phyloP scores from a whole-genome alignment of 352 stramenopile species.

The Pythium guiyangense region DNA sequence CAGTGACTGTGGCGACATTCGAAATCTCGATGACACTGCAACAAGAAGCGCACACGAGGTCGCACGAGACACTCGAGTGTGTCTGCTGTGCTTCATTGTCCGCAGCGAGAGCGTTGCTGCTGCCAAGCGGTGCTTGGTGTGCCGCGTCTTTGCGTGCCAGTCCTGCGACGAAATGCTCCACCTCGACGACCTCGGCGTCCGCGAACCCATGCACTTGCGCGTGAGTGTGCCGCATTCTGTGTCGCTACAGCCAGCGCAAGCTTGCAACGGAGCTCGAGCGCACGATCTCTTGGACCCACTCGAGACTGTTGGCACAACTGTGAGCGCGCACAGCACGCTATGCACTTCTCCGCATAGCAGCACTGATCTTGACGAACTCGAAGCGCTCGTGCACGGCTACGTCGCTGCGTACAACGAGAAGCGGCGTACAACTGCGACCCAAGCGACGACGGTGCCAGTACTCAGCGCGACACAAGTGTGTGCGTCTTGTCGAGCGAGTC shows the following conservation, averaged over 20 bases:
- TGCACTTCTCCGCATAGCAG: not conserved
- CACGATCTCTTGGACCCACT: not conserved
- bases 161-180: constrained; percentile 47
- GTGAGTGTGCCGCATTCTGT: constrained; percentile 19
- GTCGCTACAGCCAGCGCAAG: not conserved
- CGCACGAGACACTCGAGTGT: constrained; percentile 6
- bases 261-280: not conserved
- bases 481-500: constrained; percentile 5
- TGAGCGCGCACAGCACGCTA: no score
- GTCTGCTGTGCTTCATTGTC: constrained; percentile 31
- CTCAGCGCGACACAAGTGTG: constrained; percentile 1
- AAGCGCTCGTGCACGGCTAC: constrained; percentile 22
- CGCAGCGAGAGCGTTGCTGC: constrained; percentile 6
- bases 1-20: not conserved
- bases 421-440: not conserved
- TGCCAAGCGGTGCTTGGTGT: constrained; percentile 42
- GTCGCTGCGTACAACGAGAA: constrained; percentile 14
- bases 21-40: not conserved
- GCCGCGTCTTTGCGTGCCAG: constrained; percentile 34
- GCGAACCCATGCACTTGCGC: constrained; percentile 39
- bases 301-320: no score
- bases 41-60: not conserved
- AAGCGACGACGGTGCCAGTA: not conserved
- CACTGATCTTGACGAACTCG: constrained; percentile 18
- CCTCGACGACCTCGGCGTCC: constrained; percentile 59